A percentile compares a stretch with the other conserved stretches of the same genome.
Conservation (phyloP, 176 grass and related monocot species). For the Aegilops sharonensis region DNA sequence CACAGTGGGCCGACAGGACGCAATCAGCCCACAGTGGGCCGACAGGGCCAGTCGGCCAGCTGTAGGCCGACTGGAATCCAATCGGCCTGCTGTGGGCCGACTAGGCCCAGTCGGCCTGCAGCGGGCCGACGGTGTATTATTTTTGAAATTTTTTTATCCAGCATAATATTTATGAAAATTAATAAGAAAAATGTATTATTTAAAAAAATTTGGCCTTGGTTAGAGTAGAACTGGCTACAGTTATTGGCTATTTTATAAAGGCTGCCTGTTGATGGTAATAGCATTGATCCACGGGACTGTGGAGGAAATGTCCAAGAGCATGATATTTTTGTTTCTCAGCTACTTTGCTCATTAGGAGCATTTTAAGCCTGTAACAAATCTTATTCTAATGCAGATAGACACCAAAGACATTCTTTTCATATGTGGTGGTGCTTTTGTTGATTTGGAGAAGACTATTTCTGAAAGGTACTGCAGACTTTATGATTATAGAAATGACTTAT, state of each 20-base stretch:
- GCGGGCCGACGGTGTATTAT: too few species aligned
- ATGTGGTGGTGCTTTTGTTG: constrained; percentile 97
- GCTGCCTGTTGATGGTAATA: neutral
- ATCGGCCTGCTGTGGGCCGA: too few species aligned
- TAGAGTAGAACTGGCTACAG: neutral
- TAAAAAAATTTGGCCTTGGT: too few species aligned
- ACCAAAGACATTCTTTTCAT: constrained; percentile 99
- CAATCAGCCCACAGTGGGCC: too few species aligned
- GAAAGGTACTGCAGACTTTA: constrained; percentile 65
- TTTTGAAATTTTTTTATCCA: too few species aligned
- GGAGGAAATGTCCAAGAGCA: neutral
- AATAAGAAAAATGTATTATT: too few species aligned
- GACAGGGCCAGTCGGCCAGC: too few species aligned
- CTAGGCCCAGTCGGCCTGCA: too few species aligned
- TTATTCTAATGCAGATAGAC: constrained; percentile 69
- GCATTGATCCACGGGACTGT: neutral
- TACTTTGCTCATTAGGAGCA: neutral
- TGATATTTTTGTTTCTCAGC: constrained; percentile 3
- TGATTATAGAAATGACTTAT: neutral
- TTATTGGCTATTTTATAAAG: neutral
- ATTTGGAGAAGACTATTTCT: constrained; percentile 96
- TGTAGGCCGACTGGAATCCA: too few species aligned
- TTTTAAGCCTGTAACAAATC: constrained; percentile 31
- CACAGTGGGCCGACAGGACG: too few species aligned
- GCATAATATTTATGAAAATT: too few species aligned